phyloP scores from a whole-genome alignment of 495 filamentous ascomycete species.

The Geopyxis carbonaria region DNA sequence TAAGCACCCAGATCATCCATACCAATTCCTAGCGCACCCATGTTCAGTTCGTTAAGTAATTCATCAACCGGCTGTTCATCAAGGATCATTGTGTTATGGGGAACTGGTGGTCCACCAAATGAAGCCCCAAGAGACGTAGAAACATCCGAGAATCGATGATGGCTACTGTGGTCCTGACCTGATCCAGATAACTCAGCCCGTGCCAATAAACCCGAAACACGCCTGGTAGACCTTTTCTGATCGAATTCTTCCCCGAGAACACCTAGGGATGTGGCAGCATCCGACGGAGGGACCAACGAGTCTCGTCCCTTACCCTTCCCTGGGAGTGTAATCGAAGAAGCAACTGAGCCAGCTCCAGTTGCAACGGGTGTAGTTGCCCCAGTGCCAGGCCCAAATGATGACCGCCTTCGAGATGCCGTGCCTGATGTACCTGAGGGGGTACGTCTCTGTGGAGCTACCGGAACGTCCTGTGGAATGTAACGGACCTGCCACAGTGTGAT shows the following conservation, averaged over 20 bases:
- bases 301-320: conserved; percentile 11
- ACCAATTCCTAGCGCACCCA: conserved; percentile 25
- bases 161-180: conserved; percentile 35
- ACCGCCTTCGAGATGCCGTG: conserved; percentile 41
- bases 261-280: conserved; percentile 25
- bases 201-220: conserved; percentile 87
- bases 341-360: conserved; percentile 30
- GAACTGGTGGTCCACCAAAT: conserved; percentile 24
- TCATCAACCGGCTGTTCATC: conserved; percentile 42
- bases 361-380: conserved; percentile 65
- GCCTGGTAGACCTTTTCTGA: conserved; percentile 59
- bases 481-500: conserved; percentile 25
- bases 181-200: conserved; percentile 68
- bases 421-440: conserved; percentile 17
- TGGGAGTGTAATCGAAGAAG: conserved; percentile 13
- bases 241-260: conserved; percentile 60
- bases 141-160: conserved; percentile 59
- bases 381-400: conserved; percentile 65
- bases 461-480: conserved; percentile 24
- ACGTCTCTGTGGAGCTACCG: conserved; percentile 18
- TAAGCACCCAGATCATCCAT: conserved; percentile 41
- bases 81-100: conserved; percentile 12
- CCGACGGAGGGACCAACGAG: conserved; percentile 32
- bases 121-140: conserved; percentile 31
- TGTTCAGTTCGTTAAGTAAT: conserved; percentile 53